phyloP scores from a whole-genome alignment of 2,329 filamentous ascomycete genomes.

The Colletotrichum orchidophilum region DNA sequence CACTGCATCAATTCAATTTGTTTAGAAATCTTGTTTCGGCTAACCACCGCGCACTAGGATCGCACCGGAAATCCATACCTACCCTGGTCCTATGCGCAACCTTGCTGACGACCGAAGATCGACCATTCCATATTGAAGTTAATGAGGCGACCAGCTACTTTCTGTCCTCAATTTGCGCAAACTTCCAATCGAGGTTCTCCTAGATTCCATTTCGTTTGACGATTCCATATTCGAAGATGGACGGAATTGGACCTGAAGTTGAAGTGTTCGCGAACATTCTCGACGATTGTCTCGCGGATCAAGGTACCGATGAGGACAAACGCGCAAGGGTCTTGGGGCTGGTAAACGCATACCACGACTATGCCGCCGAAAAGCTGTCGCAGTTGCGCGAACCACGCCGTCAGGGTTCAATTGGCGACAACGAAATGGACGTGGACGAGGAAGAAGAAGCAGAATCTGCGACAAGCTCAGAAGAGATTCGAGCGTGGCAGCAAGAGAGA shows the following conservation, averaged over 20 bases:
- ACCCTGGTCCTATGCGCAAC: not conserved
- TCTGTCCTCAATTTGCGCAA: not conserved
- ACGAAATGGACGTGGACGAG: constrained; percentile 67
- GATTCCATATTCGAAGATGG: constrained; percentile 4
- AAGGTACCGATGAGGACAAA: constrained; percentile 60
- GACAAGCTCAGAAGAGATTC: constrained; percentile 53
- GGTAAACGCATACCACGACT: constrained; percentile 70
- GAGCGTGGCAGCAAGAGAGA: constrained; percentile 81
- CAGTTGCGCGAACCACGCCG: constrained; percentile 52
- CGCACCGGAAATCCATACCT: not conserved
- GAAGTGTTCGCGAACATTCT: constrained; percentile 86
- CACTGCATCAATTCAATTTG: not conserved
- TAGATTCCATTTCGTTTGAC: not conserved
- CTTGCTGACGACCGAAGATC: not conserved
- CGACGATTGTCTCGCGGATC: constrained; percentile 73
- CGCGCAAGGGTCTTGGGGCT: constrained; percentile 75
- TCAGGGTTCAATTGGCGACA: constrained; percentile 42
- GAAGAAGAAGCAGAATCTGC: constrained; percentile 44
- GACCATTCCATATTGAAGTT: not conserved
- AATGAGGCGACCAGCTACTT: not conserved
- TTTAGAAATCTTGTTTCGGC: not conserved
- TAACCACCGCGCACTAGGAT: not conserved
- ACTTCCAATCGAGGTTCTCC: not conserved
- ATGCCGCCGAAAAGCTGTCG: constrained; percentile 57
- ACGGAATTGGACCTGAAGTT: constrained; percentile 72